Base-by-base conservation (phyloP, 2,329 filamentous ascomycete species). In the Colletotrichum coccodes region DNA sequence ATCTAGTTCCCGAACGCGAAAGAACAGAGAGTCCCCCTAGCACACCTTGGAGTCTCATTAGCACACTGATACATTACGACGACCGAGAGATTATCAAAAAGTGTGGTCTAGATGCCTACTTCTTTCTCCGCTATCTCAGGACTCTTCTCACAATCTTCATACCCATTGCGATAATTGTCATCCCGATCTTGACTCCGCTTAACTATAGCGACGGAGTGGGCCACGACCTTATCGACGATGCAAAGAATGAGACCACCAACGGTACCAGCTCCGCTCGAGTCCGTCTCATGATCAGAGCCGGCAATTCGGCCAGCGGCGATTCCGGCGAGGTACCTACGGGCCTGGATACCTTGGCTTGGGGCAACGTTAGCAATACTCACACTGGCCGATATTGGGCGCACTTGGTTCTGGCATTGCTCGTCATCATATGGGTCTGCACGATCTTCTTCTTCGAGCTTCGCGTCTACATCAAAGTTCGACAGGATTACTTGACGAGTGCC, bases 51-150 rank as follows among this genome's bases (percentile, higher is more conserved):
- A 82, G 82, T 16, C 79, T 91, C 67, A 72, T 89, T 73, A 76
- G 87, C 79, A 77, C 83, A 83, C 72, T 97, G 85, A 85, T 93
- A 82, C 79, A 90, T 83, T 82, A 93, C 82, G 79, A 89, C 84
- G 87, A 93, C 70, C 86, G 93, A 14, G 94, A 97, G 73, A 90
- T 99, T 73, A 97, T 99, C 75, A 92, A 95, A 60, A 97, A 98
- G 80, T 98, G 95, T 73, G 96, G 96, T 21, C 88, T 99, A 11
- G 96, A 99, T 78, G 94, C 95, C 75, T 99, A 97, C 82, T 97
- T 98, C 84, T 99, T 99, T 79, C 86, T 99, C 1, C 92, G 97
- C 71, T 99, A 97, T 76, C 87, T 90, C 16, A 88, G 88, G 72
- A 87, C 76, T 79, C 89, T 98, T 6, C 87, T 98, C 49, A 91